Conservation (phyloP, 2,329 filamentous ascomycete species). For the Diplodia intermedia region DNA sequence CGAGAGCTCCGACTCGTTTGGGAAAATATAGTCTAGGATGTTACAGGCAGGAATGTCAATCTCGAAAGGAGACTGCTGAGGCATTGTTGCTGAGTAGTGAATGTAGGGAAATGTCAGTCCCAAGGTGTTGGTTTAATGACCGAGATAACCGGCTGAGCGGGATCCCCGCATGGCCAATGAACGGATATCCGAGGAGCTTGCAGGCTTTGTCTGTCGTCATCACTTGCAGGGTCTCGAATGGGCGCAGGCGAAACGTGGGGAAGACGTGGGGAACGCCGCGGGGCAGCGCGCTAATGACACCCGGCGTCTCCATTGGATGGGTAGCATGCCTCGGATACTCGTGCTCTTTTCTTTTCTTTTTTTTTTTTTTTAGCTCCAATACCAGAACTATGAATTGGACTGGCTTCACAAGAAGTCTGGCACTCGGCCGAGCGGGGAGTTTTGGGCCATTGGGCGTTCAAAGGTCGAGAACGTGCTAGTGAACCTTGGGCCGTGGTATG, state of each 20-base stretch:
- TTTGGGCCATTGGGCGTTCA: no score
- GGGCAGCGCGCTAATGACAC: conserved; percentile 22
- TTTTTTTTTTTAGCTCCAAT: no score
- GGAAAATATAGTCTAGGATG: conserved; percentile 50
- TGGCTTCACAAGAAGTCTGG: no score
- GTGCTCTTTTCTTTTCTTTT: no score
- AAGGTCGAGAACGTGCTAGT: no score
- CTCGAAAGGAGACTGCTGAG: conserved; percentile 55
- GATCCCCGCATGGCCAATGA: conserved; percentile 16
- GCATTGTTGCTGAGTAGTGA: conserved; percentile 45
- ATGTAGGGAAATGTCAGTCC: background rate
- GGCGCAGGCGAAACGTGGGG: conserved; percentile 5
- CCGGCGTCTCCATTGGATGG: background rate
- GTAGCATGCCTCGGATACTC: background rate
- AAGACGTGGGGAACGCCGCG: conserved; percentile 21
- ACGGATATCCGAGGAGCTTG: conserved; percentile 14
- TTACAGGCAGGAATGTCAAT: conserved; percentile 58
- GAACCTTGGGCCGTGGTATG: no score
- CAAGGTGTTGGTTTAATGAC: background rate
- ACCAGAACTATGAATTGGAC: no score
- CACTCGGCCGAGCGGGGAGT: no score
- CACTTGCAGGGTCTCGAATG: background rate
- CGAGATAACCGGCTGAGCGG: background rate
- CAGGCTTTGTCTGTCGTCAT: conserved; percentile 16
- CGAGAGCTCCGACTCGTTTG: conserved; percentile 44